Evolutionary conservation across 148 eudicot species (phyloP), one percentile per base, ranked within the genome.

Genomic region (Rhododendron williamsianum): DNA sequence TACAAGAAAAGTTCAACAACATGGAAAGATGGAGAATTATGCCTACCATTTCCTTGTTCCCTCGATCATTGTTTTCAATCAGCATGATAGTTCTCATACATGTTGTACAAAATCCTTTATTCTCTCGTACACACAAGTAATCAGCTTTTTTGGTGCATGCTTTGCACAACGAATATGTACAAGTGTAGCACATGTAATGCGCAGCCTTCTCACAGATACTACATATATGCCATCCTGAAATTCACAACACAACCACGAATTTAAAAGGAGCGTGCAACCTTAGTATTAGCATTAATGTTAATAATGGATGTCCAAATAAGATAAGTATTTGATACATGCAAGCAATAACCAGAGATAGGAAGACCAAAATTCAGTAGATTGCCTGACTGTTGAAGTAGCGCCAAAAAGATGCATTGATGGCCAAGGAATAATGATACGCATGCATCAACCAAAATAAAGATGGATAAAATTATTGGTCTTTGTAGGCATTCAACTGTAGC

Each of bases 201-300:
- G 99, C 89, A 77, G 92, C 89, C 92, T 90, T 96, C 91, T 93
- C 91, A 89, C 99, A 96, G 77, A 82, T 88, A 88, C 94, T 95
- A 88, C 99, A 96, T 85, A 96, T 89, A 88, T 96, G 99, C 99
- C 99, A 96, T 87, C 99, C 99, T 96, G 98, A 86, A 92, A 91
- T 56, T 52, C 78, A 91, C 35, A 82, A 84, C 60, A 89, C 38
- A 18, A 46, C 49, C 67, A 77, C 3, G n/a, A 85, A 58, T 38
- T 82, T 81, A 16, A 48, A 77, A 78, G 27, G 67, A 10, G 52
- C 41, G 52, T 35, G 58, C 36, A 71, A n/a, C 30, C 54, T 82
- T 65, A 74, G 19, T 33, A 41, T 79, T 48, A 45, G 80, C 49
- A 7, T 38, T 49, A 16, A 36, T 63, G 49, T 67, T 85, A 52